Evolutionary conservation across 805 yeast species (phyloP).

Genomic region (Jamesozyma spencerorum): DNA sequence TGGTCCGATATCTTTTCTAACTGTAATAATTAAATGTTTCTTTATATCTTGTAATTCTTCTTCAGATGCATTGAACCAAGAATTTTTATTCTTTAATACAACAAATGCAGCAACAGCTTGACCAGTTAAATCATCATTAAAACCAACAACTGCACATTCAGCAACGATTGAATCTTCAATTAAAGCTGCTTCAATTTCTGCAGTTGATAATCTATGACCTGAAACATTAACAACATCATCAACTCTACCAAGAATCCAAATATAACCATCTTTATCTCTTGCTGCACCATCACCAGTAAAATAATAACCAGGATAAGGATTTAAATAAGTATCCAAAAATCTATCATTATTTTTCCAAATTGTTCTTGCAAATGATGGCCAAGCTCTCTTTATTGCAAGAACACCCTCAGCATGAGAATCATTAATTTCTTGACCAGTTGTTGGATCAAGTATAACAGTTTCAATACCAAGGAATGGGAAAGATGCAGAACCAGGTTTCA

Average conservation of each 20-base stretch:
- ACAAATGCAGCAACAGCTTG: constrained; percentile 81
- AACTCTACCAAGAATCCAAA: constrained; percentile 80
- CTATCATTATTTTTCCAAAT: constrained; percentile 70
- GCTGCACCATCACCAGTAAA: constrained; percentile 91
- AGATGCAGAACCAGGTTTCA: constrained; percentile 80
- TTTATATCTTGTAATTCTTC: constrained; percentile 46
- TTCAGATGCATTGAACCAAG: constrained; percentile 24
- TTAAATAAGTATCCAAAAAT: constrained; percentile 71
- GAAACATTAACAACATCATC: constrained; percentile 84
- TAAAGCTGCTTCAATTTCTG: constrained; percentile 78
- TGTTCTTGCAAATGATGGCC: constrained; percentile 84
- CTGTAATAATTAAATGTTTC: constrained; percentile 57
- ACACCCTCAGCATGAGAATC: constrained; percentile 77
- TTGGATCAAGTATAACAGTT: constrained; percentile 65
- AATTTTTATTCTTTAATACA: constrained; percentile 48
- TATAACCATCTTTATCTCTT: constrained; percentile 73
- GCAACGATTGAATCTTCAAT: constrained; percentile 62
- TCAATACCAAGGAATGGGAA: constrained; percentile 79
- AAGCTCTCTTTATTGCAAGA: constrained; percentile 55
- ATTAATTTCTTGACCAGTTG: constrained; percentile 55
- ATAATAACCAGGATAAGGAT: constrained; percentile 73
- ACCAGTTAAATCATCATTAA: constrained; percentile 75
- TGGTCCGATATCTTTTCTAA: constrained; percentile 74
- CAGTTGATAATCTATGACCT: constrained; percentile 82
- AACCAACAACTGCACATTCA: constrained; percentile 79